phyloP scores from a whole-genome alignment of 768 basidiomycete species.

The Boletus coccyginus region DNA sequence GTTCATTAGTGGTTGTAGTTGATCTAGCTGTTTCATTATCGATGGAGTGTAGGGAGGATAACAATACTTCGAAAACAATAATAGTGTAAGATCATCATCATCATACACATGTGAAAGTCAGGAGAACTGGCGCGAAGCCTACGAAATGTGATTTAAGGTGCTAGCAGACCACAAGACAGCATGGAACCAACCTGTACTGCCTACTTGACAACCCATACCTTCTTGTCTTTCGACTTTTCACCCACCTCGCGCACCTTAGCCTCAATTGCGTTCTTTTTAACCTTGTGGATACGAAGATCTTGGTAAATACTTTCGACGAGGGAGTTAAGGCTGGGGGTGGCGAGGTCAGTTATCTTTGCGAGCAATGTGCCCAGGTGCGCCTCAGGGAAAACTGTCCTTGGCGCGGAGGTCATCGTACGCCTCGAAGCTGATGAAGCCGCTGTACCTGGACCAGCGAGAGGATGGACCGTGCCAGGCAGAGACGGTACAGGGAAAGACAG shows the following conservation, averaged over 20 bases:
- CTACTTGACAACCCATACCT: slow-evolving; percentile 67
- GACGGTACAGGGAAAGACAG: slow-evolving; percentile 46
- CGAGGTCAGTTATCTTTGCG: slow-evolving; percentile 57
- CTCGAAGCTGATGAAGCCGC: slow-evolving; percentile 24
- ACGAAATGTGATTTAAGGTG: neutral
- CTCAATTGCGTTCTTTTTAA: slow-evolving; percentile 84
- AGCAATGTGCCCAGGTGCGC: slow-evolving; percentile 57
- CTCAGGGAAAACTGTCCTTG: slow-evolving; percentile 70
- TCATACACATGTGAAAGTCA: neutral
- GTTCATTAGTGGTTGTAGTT: neutral
- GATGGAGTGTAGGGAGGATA: slow-evolving; percentile 2
- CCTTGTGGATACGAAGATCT: slow-evolving; percentile 62
- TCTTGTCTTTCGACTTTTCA: slow-evolving; percentile 71
- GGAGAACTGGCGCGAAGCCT: slow-evolving; percentile 9
- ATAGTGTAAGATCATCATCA: slow-evolving; percentile 1
- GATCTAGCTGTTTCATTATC: slow-evolving; percentile 1
- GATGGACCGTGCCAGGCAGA: slow-evolving; percentile 39
- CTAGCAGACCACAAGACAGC: neutral
- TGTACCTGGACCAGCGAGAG: slow-evolving; percentile 15
- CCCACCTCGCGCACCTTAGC: slow-evolving; percentile 75
- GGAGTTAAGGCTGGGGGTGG: slow-evolving; percentile 58
- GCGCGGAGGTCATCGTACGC: slow-evolving; percentile 23
- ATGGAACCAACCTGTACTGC: slow-evolving; percentile 7
- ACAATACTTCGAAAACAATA: slow-evolving; percentile 2
- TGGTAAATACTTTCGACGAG: slow-evolving; percentile 74